These are phyloP conservation scores for Clitoria ternatea DNA, from an alignment of 306 rosid genomes.

Conservation along the genomic window DNA sequence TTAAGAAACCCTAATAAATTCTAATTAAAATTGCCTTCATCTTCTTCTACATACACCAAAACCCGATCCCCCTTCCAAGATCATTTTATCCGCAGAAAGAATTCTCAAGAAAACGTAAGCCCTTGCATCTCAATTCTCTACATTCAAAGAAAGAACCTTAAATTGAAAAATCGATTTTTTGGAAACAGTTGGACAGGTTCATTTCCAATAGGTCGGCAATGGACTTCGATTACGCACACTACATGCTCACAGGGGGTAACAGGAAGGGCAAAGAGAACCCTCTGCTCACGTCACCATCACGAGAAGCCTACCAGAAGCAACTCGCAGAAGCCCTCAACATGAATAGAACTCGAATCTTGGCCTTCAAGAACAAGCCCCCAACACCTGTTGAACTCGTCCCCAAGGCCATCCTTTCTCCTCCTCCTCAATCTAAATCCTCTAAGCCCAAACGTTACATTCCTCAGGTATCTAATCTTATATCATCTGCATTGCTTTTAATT, in stretches of 20 bases:
- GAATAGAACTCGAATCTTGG: too few relatives aligned
- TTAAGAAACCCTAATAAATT: too few relatives aligned
- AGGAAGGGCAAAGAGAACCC: slow-evolving; percentile 59
- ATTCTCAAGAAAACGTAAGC: slow-evolving; percentile 36
- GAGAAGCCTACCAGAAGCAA: too few relatives aligned
- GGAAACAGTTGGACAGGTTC: slow-evolving; percentile 46
- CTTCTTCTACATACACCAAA: slow-evolving; percentile 12
- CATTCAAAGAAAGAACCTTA: not conserved
- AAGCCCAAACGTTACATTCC: slow-evolving; percentile 60
- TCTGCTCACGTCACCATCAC: not conserved
- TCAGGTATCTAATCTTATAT: slow-evolving; percentile 61
- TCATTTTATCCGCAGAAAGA: not conserved
- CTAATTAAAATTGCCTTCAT: too few relatives aligned
- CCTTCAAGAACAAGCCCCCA: slow-evolving; percentile 34
- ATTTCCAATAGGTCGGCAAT: slow-evolving; percentile 50
- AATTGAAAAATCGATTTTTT: not conserved
- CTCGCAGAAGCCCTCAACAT: too few relatives aligned
- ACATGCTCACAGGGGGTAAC: slow-evolving; percentile 45
- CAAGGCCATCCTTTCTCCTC: slow-evolving; percentile 34
- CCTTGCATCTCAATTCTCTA: not conserved
- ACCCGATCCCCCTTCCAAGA: slow-evolving; percentile 17
- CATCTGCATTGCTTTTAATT: too few relatives aligned
- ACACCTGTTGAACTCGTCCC: slow-evolving; percentile 48
- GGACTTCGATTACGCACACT: slow-evolving; percentile 48
- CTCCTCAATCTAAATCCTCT: slow-evolving; percentile 30